Base-by-base conservation (phyloP, 169 alveolate species). In the Plasmodium yoelii region DNA sequence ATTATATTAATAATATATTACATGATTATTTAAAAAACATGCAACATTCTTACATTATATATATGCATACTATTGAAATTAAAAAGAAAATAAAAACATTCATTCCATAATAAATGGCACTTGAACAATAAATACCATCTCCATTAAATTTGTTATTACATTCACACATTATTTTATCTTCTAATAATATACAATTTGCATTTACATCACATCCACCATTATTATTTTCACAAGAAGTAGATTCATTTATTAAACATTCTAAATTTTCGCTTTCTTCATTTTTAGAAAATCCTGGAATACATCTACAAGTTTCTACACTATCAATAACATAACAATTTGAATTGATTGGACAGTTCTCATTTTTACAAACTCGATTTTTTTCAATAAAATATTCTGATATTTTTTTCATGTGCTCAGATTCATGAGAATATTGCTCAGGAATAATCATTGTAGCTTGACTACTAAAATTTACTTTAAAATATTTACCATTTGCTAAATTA, bases 151-250 rank as follows among this genome's bases (percentile, higher is more conserved):
- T 47, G 5, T 47, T 69, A 26, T 63, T 77, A 19, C 77, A 77
- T 22, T 77, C 88, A 64, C 88, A 77, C 26, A 63, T 68, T 49
- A 63, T 77, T 77, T 77, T 63, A n/a, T 63, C 49, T 19, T 77
- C 77, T 26, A 63, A 4, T 28, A 77, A 24, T 5, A 65, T 10
- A 49, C 77, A 77, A 1, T 60, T 63, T 15, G 88, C 77, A 56
- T 77, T 63, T 15, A 7, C 56, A 77, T 77, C 77, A 64, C 88
- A 75, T 6, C 88, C 88, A 34, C 88, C 88, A 67, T 75, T 75
- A 26, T 75, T 51, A 12, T 39, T 75, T 26, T 9, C 47, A 75
- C 75, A 77, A 69, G 63, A 51, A 18, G 65, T 18, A 22, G 74
- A 47, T 63, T 63, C 60, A 63, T 77, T 77, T 7, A 49, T 61